Conservation (phyloP, 2,329 filamentous ascomycete genomes). For the Xylaria sp. region DNA sequence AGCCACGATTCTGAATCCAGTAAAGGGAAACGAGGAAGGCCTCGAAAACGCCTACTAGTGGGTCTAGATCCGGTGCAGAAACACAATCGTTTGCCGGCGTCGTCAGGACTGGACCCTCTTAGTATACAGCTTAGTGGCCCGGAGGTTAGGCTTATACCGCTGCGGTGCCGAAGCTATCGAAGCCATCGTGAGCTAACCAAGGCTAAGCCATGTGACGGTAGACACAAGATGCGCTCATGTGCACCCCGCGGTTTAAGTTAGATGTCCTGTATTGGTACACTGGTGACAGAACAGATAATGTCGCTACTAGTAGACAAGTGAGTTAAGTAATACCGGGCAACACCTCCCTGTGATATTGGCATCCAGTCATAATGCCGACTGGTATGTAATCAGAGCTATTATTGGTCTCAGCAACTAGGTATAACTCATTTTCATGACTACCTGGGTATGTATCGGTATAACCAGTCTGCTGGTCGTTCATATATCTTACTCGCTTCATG, state of each 20-base stretch:
- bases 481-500: not conserved
- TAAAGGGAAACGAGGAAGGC: constrained; percentile 46
- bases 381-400: constrained; percentile 4
- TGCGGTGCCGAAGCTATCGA: constrained; percentile 39
- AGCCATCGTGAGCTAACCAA: constrained; percentile 37
- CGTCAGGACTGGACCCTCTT: constrained; percentile 26
- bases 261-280: constrained; percentile 11
- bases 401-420: constrained; percentile 11
- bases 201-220: constrained; percentile 26
- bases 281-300: constrained; percentile 18
- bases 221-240: constrained; percentile 28
- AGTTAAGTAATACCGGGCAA: not conserved
- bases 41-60: constrained; percentile 45
- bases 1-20: constrained; percentile 45
- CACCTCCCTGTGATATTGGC: not conserved
- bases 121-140: constrained; percentile 25
- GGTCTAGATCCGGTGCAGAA: constrained; percentile 39
- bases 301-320: not conserved
- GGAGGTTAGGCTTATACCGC: constrained; percentile 32
- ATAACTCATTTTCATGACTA: not conserved
- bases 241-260: constrained; percentile 27
- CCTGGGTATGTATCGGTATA: not conserved
- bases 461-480: not conserved
- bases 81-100: constrained; percentile 26
- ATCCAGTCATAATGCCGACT: not conserved